Conservation (phyloP, 176 grass and related monocot species). For the Saccharum spontaneum region DNA sequence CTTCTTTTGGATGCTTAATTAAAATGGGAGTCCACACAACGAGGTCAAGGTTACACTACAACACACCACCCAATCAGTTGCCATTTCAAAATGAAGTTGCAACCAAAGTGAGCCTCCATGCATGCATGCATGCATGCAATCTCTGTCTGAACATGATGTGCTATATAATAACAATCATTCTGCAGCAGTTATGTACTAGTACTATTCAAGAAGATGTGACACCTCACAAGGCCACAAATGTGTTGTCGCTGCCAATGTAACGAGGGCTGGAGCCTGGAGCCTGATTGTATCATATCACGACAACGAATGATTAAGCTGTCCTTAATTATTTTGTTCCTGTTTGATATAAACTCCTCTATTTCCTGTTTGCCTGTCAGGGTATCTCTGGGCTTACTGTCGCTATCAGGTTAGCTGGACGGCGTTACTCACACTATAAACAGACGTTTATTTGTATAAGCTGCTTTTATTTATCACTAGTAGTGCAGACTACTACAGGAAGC, state of each 20-base stretch:
- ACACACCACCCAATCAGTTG: not conserved
- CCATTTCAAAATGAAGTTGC: not conserved
- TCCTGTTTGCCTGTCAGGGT: too few species aligned
- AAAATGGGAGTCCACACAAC: too few species aligned
- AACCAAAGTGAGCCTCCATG: not conserved
- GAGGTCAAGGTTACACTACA: not conserved
- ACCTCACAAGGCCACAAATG: not conserved
- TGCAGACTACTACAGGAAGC: not conserved
- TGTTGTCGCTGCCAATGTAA: not conserved
- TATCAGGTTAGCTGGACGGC: too few species aligned
- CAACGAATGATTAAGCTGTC: not conserved
- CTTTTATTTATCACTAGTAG: too few species aligned
- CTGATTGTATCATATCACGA: not conserved
- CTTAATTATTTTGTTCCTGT: not conserved
- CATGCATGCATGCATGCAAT: not conserved
- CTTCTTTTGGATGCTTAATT: not conserved
- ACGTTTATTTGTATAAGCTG: too few species aligned
- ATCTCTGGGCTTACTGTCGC: too few species aligned
- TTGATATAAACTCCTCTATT: too few species aligned
- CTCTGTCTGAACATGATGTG: slow-evolving; percentile 17
- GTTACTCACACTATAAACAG: too few species aligned
- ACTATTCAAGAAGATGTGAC: not conserved
- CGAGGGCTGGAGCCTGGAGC: not conserved
- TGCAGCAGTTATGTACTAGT: not conserved
- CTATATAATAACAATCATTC: not conserved